phyloP scores from a whole-genome alignment of 495 filamentous ascomycete species.

The Articulospora tetracladia region DNA sequence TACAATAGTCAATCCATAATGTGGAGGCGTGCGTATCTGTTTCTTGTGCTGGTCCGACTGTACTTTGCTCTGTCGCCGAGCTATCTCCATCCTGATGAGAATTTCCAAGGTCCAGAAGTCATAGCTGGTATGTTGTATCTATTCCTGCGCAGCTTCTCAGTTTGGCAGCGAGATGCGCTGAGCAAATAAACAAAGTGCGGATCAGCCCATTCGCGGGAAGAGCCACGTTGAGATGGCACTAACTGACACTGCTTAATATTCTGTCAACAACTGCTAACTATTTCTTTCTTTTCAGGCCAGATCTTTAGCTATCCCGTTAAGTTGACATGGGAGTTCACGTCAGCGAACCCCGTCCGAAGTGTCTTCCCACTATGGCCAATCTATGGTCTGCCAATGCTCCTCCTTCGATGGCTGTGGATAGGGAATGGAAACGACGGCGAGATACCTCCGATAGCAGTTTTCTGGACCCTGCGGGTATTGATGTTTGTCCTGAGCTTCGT shows the following conservation, averaged over 20 bases:
- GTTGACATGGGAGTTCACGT: constrained; percentile 93
- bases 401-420: constrained; percentile 83
- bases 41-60: constrained; percentile 79
- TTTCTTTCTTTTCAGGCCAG: constrained; percentile 53
- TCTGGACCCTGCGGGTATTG: constrained; percentile 78
- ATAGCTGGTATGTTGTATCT: constrained; percentile 72
- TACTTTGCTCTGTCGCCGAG: constrained; percentile 93
- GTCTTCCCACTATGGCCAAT: constrained; percentile 93
- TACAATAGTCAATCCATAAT: constrained; percentile 41
- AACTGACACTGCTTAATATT: not conserved
- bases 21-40: constrained; percentile 88
- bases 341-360: constrained; percentile 80
- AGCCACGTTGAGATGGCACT: not conserved
- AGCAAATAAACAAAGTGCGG: not conserved
- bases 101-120: constrained; percentile 96
- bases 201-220: not conserved
- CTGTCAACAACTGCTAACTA: not conserved
- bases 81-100: constrained; percentile 97
- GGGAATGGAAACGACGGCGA: constrained; percentile 53
- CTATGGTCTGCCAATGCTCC: constrained; percentile 87
- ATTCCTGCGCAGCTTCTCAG: not conserved
- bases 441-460: constrained; percentile 69
- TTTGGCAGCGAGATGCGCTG: not conserved
- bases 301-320: constrained; percentile 85
- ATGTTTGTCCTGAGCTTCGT: constrained; percentile 97